Conservation (phyloP, 2,329 filamentous ascomycete genomes). For the Diplocarpon mali region DNA sequence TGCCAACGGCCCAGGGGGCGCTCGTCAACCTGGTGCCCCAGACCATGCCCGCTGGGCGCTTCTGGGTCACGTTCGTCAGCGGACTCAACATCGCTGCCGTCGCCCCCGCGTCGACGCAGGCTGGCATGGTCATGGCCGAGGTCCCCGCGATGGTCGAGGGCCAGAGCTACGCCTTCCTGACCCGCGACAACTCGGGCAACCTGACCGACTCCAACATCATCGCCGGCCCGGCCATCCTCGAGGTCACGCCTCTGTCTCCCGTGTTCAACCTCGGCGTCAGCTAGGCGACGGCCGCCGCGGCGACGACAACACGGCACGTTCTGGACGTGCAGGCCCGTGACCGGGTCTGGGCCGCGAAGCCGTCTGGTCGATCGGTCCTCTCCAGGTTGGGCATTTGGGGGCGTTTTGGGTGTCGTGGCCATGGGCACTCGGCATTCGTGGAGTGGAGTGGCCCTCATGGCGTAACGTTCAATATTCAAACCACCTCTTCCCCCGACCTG, state of each 20-base stretch:
- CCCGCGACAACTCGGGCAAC: constrained; percentile 27
- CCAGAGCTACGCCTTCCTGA: constrained; percentile 33
- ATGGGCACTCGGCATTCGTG: too few species aligned
- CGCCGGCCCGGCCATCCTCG: constrained; percentile 28
- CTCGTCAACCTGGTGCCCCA: constrained; percentile 21
- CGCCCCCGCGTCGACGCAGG: constrained; percentile 26
- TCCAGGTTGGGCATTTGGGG: too few species aligned
- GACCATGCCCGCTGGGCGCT: constrained; percentile 16
- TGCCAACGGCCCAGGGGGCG: constrained; percentile 16
- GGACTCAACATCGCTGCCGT: constrained; percentile 27
- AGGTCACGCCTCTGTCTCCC: constrained; percentile 24
- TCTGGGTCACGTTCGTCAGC: constrained; percentile 29
- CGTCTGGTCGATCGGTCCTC: too few species aligned
- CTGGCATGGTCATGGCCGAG: constrained; percentile 20
- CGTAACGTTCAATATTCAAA: too few species aligned
- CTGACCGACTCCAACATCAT: constrained; percentile 30
- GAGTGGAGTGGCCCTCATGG: too few species aligned
- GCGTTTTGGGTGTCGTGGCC: too few species aligned
- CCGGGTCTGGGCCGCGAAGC: too few species aligned
- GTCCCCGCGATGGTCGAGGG: constrained; percentile 28
- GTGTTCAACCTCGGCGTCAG: constrained; percentile 18
- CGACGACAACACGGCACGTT: background rate
- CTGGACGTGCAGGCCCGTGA: too few species aligned
- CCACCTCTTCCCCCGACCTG: too few species aligned
- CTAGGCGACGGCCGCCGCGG: background rate